These are phyloP conservation scores for Lichtheimia ornata DNA, from an alignment of 371 early-diverging fungal species.

Conservation along the genomic window DNA sequence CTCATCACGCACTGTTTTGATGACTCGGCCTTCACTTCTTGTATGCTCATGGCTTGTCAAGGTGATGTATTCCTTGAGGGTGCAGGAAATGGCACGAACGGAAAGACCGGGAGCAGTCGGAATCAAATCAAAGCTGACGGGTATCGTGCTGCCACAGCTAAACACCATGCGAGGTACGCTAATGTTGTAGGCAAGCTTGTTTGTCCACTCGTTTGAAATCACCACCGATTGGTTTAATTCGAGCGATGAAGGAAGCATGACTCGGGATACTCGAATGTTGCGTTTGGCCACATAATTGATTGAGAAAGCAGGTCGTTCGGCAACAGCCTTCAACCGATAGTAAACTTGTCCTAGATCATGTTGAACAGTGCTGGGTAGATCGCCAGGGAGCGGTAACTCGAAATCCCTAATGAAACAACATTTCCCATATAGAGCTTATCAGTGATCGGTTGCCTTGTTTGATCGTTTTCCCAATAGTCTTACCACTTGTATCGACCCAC, in stretches of 20 bases:
- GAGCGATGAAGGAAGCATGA: slow-evolving; percentile 35
- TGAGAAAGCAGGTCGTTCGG: slow-evolving; percentile 48
- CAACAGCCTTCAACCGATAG: slow-evolving; percentile 44
- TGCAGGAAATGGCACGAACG: slow-evolving; percentile 32
- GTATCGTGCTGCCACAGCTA: slow-evolving; percentile 32
- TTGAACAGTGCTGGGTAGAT: slow-evolving; percentile 45
- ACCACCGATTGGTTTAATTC: slow-evolving; percentile 41
- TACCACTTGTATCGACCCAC: slow-evolving; percentile 51
- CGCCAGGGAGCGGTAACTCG: slow-evolving; percentile 54
- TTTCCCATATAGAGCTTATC: slow-evolving; percentile 1
- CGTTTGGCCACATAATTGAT: slow-evolving; percentile 35
- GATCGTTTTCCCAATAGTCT: slow-evolving; percentile 7
- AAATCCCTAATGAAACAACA: slow-evolving; percentile 37
- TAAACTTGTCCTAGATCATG: slow-evolving; percentile 40
- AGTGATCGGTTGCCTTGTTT: slow-evolving; percentile 3
- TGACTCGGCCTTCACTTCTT: slow-evolving; percentile 34
- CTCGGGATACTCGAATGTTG: slow-evolving; percentile 29
- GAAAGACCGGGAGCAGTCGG: slow-evolving; percentile 38
- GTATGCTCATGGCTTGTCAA: slow-evolving; percentile 29
- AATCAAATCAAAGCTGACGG: slow-evolving; percentile 40
- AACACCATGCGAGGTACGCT: slow-evolving; percentile 45
- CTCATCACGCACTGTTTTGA: slow-evolving; percentile 34
- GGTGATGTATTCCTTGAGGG: slow-evolving; percentile 44
- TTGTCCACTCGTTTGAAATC: slow-evolving; percentile 46
- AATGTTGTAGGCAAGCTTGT: slow-evolving; percentile 48